Percentiles rank a stretch among this genome's conserved stretches.
Evolutionary conservation across 2,329 filamentous ascomycete species (phyloP).

Genomic region (Pseudocercospora crystallina): DNA sequence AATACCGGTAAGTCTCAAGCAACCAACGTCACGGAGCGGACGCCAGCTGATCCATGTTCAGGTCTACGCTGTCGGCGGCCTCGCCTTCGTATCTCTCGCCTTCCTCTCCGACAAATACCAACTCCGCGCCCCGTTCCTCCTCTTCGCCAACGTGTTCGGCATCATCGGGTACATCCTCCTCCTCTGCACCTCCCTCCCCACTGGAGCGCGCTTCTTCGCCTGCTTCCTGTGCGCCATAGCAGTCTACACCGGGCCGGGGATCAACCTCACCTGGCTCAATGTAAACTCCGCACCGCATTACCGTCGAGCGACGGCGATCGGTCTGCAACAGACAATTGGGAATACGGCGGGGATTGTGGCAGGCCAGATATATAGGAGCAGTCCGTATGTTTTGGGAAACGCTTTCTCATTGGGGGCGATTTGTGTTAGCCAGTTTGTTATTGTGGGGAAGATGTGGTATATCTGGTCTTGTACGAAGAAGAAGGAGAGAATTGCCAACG

Average conservation of each 20-base stretch:
- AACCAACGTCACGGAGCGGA: too few species aligned
- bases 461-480: constrained; percentile 4
- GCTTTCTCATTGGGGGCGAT: constrained; percentile 13
- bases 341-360: constrained; percentile 52
- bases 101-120: neutral
- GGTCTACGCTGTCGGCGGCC: neutral
- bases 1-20: constrained; percentile 36
- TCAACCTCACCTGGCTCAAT: constrained; percentile 50
- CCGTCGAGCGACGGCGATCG: constrained; percentile 49
- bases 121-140: neutral
- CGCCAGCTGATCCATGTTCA: too few species aligned
- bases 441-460: constrained; percentile 12
- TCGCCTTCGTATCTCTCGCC: neutral
- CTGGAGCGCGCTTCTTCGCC: constrained; percentile 28
- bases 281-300: constrained; percentile 52
- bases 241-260: constrained; percentile 39
- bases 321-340: constrained; percentile 48
- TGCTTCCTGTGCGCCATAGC: constrained; percentile 29
- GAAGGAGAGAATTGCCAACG: constrained; percentile 8
- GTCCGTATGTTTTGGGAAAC: constrained; percentile 8
- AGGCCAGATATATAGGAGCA: constrained; percentile 45
- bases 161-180: constrained; percentile 60
- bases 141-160: constrained; percentile 45
- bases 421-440: constrained; percentile 12
- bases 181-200: constrained; percentile 19